Evolutionary conservation across 306 rosid species (phyloP).

Genomic region (Vicia villosa): DNA sequence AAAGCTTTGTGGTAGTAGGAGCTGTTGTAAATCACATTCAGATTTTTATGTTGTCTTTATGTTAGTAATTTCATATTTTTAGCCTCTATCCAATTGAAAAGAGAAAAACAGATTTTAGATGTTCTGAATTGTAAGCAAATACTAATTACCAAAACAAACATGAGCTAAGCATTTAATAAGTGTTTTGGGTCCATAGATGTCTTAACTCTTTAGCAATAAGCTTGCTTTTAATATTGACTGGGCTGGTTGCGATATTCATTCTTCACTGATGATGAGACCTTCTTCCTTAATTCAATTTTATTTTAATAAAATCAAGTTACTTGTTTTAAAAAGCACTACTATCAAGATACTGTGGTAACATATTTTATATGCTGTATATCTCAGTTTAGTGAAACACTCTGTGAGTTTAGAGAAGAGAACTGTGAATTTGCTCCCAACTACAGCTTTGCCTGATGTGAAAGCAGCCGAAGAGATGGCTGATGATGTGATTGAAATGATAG

Average conservation of each 20-base stretch:
- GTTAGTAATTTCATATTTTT: conserved; percentile 8
- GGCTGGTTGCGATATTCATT: conserved; percentile 23
- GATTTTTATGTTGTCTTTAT: conserved; percentile 1
- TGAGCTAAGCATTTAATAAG: conserved; percentile 28
- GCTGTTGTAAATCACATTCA: background rate
- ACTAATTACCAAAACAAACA: conserved; percentile 7
- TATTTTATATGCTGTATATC: conserved; percentile 29
- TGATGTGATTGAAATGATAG: conserved; percentile 48
- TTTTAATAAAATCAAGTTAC: conserved; percentile 4
- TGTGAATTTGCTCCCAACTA: conserved; percentile 36
- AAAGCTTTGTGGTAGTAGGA: background rate
- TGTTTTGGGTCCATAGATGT: conserved; percentile 14
- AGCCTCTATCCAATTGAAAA: conserved; percentile 25
- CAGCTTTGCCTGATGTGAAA: conserved; percentile 41
- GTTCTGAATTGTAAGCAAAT: conserved; percentile 21
- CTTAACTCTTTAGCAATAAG: conserved; percentile 24
- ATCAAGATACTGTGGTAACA: conserved; percentile 28
- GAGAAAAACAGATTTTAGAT: conserved; percentile 19
- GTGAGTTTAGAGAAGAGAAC: conserved; percentile 40
- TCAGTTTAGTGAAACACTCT: conserved; percentile 53
- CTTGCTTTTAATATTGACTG: conserved; percentile 1
- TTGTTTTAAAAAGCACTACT: conserved; percentile 23
- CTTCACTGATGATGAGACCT: conserved; percentile 15
- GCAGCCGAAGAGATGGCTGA: conserved; percentile 43
- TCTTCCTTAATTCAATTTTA: conserved; percentile 24